Percentiles rank a stretch among this genome's conserved stretches.
Conservation (phyloP, 176 grass and related monocot species). For the Oryza officinalis region DNA sequence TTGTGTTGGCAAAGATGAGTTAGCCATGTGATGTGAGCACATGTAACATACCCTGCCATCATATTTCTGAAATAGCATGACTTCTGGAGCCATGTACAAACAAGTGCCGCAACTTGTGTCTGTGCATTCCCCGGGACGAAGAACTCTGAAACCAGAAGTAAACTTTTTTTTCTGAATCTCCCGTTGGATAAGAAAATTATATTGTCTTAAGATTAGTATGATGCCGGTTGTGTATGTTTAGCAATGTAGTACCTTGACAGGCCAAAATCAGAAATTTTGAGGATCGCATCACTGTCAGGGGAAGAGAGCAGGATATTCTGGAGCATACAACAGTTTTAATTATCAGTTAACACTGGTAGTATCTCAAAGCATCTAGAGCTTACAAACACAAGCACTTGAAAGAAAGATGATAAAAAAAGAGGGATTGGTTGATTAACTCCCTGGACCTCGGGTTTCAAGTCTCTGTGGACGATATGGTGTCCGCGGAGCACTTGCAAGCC, state of each 20-base stretch:
- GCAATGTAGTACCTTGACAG: conserved; percentile 46
- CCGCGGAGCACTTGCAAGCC: conserved; percentile 48
- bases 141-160: conserved; percentile 38
- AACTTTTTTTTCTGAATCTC: not conserved
- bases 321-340: not conserved
- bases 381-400: not conserved
- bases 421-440: not conserved
- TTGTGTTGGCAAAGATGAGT: not conserved
- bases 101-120: conserved; percentile 52
- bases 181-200: not conserved
- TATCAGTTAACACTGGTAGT: not conserved
- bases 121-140: conserved; percentile 52
- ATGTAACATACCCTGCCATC: conserved; percentile 36
- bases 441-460: conserved; percentile 67
- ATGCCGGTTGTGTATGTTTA: not conserved
- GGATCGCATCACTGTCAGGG: not conserved
- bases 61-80: conserved; percentile 70
- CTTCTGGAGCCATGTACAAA: conserved; percentile 81
- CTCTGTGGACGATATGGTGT: conserved; percentile 66
- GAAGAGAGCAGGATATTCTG: conserved; percentile 64
- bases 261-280: conserved; percentile 75
- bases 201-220: not conserved
- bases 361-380: not conserved
- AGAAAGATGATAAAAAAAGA: not conserved
- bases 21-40: not conserved